Percentiles rank a stretch among this genome's conserved stretches.
Conservation (phyloP, 2,329 filamentous ascomycete genomes). For the Exophiala dermatitidis region DNA sequence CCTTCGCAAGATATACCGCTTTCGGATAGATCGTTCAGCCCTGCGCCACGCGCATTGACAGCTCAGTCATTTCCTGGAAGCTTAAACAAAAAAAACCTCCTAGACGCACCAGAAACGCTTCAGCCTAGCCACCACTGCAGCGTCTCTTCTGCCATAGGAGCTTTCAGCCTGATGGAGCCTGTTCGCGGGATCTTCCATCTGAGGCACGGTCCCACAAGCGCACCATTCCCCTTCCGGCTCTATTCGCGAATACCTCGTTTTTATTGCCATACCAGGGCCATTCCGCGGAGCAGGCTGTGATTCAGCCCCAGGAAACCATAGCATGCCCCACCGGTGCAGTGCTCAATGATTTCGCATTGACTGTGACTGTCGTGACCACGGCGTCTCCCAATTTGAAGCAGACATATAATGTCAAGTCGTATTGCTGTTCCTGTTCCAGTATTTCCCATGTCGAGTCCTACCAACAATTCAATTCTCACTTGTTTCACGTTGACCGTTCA, state of each 20-base stretch:
- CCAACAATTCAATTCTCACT: neutral
- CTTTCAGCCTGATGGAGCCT: neutral
- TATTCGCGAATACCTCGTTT: slow-evolving; percentile 1
- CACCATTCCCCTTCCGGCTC: slow-evolving; percentile 7
- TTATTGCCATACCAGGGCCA: neutral
- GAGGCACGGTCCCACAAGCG: neutral
- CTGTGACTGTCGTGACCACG: neutral
- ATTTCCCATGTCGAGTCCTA: no score
- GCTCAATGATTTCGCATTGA: neutral
- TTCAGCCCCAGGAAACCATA: neutral
- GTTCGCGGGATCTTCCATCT: neutral
- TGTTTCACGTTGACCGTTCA: neutral
- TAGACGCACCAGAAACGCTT: neutral
- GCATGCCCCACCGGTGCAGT: neutral
- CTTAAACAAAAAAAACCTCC: no score
- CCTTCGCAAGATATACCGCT: neutral
- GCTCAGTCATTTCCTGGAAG: no score
- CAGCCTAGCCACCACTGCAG: neutral
- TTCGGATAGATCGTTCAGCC: neutral
- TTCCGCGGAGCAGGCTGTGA: neutral
- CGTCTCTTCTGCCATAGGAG: neutral
- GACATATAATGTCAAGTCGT: no score
- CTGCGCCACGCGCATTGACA: neutral
- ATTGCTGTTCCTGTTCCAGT: no score
- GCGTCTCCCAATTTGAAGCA: neutral